Base-by-base conservation (phyloP, 2,329 filamentous ascomycete genomes). In the Xylaria sp. region DNA sequence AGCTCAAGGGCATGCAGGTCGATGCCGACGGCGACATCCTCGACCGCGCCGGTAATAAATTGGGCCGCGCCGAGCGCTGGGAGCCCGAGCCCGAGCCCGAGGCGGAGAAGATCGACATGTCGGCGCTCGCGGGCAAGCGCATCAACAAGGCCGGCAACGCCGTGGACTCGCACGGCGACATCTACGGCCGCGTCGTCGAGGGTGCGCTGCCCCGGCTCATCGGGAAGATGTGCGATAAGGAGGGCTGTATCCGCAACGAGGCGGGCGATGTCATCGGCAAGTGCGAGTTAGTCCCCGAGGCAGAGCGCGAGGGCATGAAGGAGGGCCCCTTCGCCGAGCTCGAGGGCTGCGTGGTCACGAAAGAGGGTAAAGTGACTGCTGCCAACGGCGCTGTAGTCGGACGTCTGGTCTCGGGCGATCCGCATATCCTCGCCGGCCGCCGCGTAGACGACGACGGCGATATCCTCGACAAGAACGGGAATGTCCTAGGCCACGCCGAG, bases 371-470 rank as follows among this genome's bases (percentile, higher is more conserved):
- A 63, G 81, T 92, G 42, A 83, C 89, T 43, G 89, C 89, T 8
- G 79, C 83, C 0, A 80, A 85, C 52, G 91, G 90, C 37, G 87
- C 91, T 65, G 82, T 90, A 23, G 90, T 95, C 50, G 92, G 92
- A 21, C 82, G 89, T 43, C 83, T 94, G 40, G 80, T 84, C 3
- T 85, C 87, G 49, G 92, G 92, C 2, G 90, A 96, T 57, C 75
- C 84, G 37, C 92, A 92, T 82, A 80, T 82, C 54, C 83, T 96
- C 0, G 86, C 89, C 38, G 92, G 92, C 15, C 89, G 91, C 49
- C 72, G 82, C 8, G 92, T 95, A 17, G 92, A 95, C 60, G 89
- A 92, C 65, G 92, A 96, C 66, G 92, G 92, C 38, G 92, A 95
- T 60, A 87, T 96, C 33, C 82, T 91, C 59, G 92, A 95, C 80